Evolutionary conservation across 495 filamentous ascomycete genomes (phyloP).

Genomic region (Rostrohypoxylon terebratum): DNA sequence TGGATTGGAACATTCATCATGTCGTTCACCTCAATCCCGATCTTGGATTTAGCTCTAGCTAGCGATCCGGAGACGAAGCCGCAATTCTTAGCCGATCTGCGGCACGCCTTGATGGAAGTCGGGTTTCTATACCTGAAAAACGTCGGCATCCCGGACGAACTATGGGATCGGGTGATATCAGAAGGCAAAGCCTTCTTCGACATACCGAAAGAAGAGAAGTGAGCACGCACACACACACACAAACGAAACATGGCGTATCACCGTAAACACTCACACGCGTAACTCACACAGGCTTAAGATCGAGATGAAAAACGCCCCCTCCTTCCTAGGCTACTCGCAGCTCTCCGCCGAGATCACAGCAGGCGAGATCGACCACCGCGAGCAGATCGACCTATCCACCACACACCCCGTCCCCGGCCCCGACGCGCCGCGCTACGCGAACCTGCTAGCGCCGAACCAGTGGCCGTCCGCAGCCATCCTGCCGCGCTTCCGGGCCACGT

Average conservation of each 20-base stretch:
- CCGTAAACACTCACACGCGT: conserved; percentile 3
- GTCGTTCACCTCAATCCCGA: conserved; percentile 81
- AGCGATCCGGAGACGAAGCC: conserved; percentile 75
- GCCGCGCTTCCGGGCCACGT: conserved; percentile 76
- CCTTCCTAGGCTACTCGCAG: conserved; percentile 71
- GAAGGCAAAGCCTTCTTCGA: conserved; percentile 83
- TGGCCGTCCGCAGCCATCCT: conserved; percentile 80
- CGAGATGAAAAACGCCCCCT: conserved; percentile 87
- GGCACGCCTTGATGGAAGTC: conserved; percentile 85
- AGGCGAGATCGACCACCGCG: conserved; percentile 73
- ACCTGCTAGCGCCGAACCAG: conserved; percentile 87
- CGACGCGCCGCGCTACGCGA: conserved; percentile 77
- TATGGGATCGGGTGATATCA: conserved; percentile 74
- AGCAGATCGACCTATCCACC: conserved; percentile 91
- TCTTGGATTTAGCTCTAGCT: conserved; percentile 80
- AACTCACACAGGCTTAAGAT: conserved; percentile 70
- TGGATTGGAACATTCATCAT: conserved; percentile 40
- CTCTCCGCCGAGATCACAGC: conserved; percentile 72
- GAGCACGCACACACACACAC: conserved; percentile 28
- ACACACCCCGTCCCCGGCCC: conserved; percentile 74
- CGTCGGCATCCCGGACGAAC: conserved; percentile 74
- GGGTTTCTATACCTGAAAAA: conserved; percentile 94
- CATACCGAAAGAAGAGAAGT: conserved; percentile 82
- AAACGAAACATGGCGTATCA: not conserved
- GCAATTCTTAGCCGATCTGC: conserved; percentile 76